Base-by-base conservation (phyloP, 1,284 basidiomycete species). In the Earliella scabrosa region DNA sequence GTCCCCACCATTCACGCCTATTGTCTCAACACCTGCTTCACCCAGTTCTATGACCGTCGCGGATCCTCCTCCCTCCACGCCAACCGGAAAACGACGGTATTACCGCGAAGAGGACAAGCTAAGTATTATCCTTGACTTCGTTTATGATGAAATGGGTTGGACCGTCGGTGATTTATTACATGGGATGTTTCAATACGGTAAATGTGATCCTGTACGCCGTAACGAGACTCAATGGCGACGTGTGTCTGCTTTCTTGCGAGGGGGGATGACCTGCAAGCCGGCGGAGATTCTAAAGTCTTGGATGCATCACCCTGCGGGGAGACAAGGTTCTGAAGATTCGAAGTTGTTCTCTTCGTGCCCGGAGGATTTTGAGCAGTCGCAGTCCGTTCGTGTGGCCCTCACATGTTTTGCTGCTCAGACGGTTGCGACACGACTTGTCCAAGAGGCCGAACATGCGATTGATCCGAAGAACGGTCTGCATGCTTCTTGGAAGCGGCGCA, bases 361-460 rank as follows among this genome's bases (percentile, higher is more conserved):
- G 26, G 38, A 40, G 5, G 38, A 29, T 20, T 21, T 41, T 10
- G 1, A 29, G n/a, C 11, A 21, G 10, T 24, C 26, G n/a, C 2
- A 24, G 13, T 40, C 38, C 5, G 48, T 50, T 7, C 48, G 48
- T 7, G 48, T 50, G 5, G 48, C 39, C 38, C 48, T 50, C 27
- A 50, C 48, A 13, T 40, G 16, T 8, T 50, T 50, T 20, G 36
- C 48, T 41, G 48, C 18, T 1, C 38, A 50, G 38, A 32, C 27
- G 2, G 38, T 50, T n/a, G 14, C 14, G 27, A 41, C 20, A 20
- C 11, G n/a, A 39, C 26, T 41, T 2, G 48, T 40, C 24, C 20
- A 40, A 14, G 48, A 50, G n/a, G 38, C 48, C 2, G 39, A 50
- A 14, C 2, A 20, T 2, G 48, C 48, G 1, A 41, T 40, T 29